These are phyloP conservation scores for Capsicum chinense DNA, from an alignment of 257 asterid genomes.

Conservation along the genomic window DNA sequence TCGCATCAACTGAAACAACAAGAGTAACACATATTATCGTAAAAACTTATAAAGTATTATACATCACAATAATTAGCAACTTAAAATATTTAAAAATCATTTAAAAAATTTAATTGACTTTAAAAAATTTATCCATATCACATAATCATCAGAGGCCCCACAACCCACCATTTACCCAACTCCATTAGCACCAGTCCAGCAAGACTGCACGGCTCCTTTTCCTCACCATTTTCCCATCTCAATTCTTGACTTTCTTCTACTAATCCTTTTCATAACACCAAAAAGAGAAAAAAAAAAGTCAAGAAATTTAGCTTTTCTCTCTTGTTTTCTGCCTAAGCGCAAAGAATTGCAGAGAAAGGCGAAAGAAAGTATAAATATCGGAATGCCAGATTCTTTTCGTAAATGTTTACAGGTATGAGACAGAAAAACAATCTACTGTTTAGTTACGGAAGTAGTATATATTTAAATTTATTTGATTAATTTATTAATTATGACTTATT, in stretches of 20 bases:
- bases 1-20: too few species aligned
- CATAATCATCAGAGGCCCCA: neutral
- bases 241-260: slow-evolving; percentile 5
- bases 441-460: too few species aligned
- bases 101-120: too few species aligned
- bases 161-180: slow-evolving; percentile 26
- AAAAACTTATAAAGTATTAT: too few species aligned
- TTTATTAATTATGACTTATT: too few species aligned
- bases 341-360: slow-evolving; percentile 1
- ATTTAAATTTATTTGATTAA: too few species aligned
- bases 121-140: too few species aligned
- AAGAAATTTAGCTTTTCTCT: neutral
- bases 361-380: neutral
- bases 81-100: too few species aligned
- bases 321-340: slow-evolving; percentile 10
- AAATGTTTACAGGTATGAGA: neutral
- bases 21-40: too few species aligned
- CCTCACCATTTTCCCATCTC: neutral
- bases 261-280: neutral
- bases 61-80: too few species aligned
- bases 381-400: neutral
- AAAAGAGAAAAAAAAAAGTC: neutral
- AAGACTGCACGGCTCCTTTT: neutral
- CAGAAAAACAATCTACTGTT: neutral
- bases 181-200: slow-evolving; percentile 26